Conservation (phyloP, 805 yeast species). For the Yarrowia yakushimensis region DNA sequence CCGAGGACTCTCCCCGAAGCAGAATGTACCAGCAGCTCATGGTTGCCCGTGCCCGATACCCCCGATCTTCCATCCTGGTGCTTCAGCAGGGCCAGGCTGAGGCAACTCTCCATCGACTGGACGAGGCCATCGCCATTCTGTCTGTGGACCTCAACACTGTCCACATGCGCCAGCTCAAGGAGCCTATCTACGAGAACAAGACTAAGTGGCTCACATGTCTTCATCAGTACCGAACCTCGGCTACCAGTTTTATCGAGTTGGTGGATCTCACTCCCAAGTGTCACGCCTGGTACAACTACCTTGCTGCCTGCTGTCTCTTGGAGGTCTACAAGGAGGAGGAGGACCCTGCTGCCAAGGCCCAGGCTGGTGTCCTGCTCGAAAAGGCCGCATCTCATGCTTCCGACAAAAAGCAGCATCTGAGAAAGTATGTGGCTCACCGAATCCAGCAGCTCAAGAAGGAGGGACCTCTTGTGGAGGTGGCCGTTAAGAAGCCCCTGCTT, state of each 20-base stretch:
- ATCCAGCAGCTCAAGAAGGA: conserved; percentile 12
- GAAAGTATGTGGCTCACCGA: conserved; percentile 5
- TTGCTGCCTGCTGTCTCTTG: conserved; percentile 82
- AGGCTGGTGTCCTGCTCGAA: conserved; percentile 1
- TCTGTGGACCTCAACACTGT: conserved; percentile 48
- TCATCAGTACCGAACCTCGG: conserved; percentile 78
- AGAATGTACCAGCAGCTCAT: conserved; percentile 41
- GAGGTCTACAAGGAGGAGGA: conserved; percentile 62
- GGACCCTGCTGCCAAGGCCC: background rate
- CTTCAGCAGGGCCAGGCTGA: conserved; percentile 83
- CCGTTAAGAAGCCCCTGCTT: conserved; percentile 75
- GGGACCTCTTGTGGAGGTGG: conserved; percentile 49
- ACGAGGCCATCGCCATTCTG: conserved; percentile 63
- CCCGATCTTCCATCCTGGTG: conserved; percentile 86
- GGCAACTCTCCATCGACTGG: conserved; percentile 59
- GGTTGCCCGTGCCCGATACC: conserved; percentile 69
- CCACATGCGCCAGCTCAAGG: conserved; percentile 88
- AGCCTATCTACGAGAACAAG: conserved; percentile 74
- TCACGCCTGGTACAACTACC: conserved; percentile 76
- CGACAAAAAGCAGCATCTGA: conserved; percentile 18
- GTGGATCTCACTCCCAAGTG: conserved; percentile 84
- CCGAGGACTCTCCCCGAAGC: conserved; percentile 21
- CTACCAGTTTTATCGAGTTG: conserved; percentile 61
- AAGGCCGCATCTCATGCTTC: conserved; percentile 5
- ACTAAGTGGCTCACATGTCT: conserved; percentile 71